These are phyloP conservation scores for Pavlovales sp. DNA, from an alignment of 208 protist species.

Conservation along the genomic window DNA sequence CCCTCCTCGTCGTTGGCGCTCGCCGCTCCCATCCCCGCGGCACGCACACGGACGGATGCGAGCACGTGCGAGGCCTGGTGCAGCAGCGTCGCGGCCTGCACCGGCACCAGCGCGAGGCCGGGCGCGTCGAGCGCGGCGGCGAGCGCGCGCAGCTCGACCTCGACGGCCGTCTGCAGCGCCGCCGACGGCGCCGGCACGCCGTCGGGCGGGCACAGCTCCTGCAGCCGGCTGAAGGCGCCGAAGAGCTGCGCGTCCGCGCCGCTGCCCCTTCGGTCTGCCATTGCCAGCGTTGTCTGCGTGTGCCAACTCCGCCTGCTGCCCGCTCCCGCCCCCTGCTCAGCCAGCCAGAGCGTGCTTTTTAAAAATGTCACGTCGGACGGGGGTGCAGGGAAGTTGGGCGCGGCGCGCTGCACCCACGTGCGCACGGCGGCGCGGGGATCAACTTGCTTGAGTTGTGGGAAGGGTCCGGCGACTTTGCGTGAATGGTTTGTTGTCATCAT, in stretches of 20 bases:
- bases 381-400: too few species aligned
- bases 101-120: background rate
- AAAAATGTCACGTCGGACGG: too few species aligned
- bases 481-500: too few species aligned
- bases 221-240: background rate
- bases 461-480: too few species aligned
- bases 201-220: background rate
- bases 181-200: background rate
- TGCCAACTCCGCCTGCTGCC: background rate
- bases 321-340: too few species aligned
- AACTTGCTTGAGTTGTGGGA: too few species aligned
- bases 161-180: background rate
- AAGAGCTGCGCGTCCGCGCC: background rate
- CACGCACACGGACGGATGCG: background rate
- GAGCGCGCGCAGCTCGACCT: background rate
- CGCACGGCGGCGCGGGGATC: too few species aligned
- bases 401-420: too few species aligned
- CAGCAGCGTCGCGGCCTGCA: background rate
- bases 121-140: background rate
- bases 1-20: background rate
- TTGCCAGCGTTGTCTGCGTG: too few species aligned
- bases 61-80: background rate
- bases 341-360: too few species aligned
- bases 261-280: too few species aligned
- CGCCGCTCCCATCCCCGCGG: too few species aligned